Conservation (phyloP, 768 basidiomycete genomes). For the Panaeolus cyanescens region DNA sequence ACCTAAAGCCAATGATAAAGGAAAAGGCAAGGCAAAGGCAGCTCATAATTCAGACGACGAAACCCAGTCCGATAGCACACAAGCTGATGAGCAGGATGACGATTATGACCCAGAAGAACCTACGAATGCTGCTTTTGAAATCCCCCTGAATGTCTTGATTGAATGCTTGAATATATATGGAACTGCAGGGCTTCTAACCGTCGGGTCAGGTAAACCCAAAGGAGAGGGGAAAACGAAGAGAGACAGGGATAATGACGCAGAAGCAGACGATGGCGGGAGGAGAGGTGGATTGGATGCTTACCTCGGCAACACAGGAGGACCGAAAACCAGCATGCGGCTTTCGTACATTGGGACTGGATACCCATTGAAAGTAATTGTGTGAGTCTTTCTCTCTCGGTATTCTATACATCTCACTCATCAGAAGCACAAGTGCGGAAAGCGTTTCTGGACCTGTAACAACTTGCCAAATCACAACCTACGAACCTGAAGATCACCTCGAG, state of each 20-base stretch:
- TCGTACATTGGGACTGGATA: constrained; percentile 77
- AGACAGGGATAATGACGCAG: constrained; percentile 42
- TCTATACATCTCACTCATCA: background rate
- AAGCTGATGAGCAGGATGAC: constrained; percentile 14
- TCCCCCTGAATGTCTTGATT: constrained; percentile 81
- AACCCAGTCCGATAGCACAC: constrained; percentile 12
- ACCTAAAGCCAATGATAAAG: constrained; percentile 9
- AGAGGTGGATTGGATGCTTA: constrained; percentile 58
- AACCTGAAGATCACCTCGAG: constrained; percentile 80
- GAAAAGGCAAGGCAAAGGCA: constrained; percentile 8
- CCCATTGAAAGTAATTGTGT: constrained; percentile 81
- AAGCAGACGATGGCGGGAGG: constrained; percentile 39
- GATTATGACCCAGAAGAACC: constrained; percentile 22
- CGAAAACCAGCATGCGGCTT: constrained; percentile 82
- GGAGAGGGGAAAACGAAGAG: constrained; percentile 1
- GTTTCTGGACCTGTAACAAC: constrained; percentile 81
- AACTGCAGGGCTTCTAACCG: constrained; percentile 55
- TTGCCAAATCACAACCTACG: constrained; percentile 85
- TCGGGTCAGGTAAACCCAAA: constrained; percentile 7
- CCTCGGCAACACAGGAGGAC: constrained; percentile 39
- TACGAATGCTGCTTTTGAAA: constrained; percentile 65
- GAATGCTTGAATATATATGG: constrained; percentile 96
- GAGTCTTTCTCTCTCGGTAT: constrained; percentile 28
- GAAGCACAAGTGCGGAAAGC: constrained; percentile 63
- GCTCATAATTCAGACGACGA: constrained; percentile 4